Conservation (phyloP, 2,329 filamentous ascomycete genomes). For the Phoma herbarum region DNA sequence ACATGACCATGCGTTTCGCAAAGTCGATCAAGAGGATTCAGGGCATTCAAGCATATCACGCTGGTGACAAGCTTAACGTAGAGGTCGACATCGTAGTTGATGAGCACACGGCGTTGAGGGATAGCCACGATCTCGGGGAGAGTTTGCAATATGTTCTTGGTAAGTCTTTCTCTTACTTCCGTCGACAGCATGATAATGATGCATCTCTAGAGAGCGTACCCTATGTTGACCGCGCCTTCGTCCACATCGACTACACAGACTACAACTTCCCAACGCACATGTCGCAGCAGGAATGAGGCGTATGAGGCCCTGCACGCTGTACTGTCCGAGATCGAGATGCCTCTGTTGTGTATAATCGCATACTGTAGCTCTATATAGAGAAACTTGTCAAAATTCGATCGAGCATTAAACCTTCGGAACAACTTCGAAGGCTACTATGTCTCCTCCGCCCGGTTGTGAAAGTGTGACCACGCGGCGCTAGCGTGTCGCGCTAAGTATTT, state of each 20-base stretch:
- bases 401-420: no score
- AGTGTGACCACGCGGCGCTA: slow-evolving; percentile 11
- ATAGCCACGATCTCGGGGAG: slow-evolving; percentile 83
- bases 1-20: slow-evolving; percentile 93
- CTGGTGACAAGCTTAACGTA: slow-evolving; percentile 84
- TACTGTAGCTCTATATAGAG: not conserved
- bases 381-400: not conserved
- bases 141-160: slow-evolving; percentile 81
- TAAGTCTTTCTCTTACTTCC: slow-evolving; percentile 26
- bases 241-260: slow-evolving; percentile 61
- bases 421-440: not conserved
- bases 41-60: slow-evolving; percentile 84
- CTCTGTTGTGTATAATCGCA: not conserved
- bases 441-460: not conserved
- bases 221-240: slow-evolving; percentile 69
- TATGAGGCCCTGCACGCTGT: not conserved
- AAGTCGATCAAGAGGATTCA: slow-evolving; percentile 87
- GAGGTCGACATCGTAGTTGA: slow-evolving; percentile 86
- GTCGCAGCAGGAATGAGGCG: slow-evolving; percentile 54
- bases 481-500: slow-evolving; percentile 13
- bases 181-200: slow-evolving; percentile 20
- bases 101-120: slow-evolving; percentile 75
- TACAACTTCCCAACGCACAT: slow-evolving; percentile 62
- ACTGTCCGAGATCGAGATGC: not conserved
- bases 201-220: slow-evolving; percentile 70